phyloP scores from a whole-genome alignment of 139 green algal species.

The Nannochloris sp. region DNA sequence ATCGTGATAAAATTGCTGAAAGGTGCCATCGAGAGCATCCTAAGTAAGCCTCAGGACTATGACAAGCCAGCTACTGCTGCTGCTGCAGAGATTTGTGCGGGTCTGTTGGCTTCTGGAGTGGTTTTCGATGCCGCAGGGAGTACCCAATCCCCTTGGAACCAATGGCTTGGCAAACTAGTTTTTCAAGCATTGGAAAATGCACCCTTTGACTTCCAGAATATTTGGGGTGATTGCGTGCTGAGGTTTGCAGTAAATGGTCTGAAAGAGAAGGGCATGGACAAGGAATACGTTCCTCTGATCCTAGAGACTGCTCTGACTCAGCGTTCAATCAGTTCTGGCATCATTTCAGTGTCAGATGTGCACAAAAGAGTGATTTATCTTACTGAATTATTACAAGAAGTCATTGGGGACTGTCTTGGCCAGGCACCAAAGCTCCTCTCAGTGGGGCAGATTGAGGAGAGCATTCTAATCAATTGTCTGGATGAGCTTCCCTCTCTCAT shows the following conservation, averaged over 20 bases:
- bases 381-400: too few relatives aligned
- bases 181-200: slow-evolving; percentile 19
- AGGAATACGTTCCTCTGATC: too few relatives aligned
- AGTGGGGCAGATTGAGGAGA: too few relatives aligned
- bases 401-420: too few relatives aligned
- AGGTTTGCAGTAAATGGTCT: slow-evolving; percentile 8
- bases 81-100: slow-evolving; percentile 48
- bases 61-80: slow-evolving; percentile 24
- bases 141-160: slow-evolving; percentile 14
- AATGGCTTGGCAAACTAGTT: slow-evolving; percentile 30
- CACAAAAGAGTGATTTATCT: too few relatives aligned
- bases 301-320: too few relatives aligned
- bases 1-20: not conserved
- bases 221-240: slow-evolving; percentile 32
- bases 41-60: slow-evolving; percentile 25
- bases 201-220: slow-evolving; percentile 44
- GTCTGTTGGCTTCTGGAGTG: slow-evolving; percentile 37
- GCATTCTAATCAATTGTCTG: not conserved
- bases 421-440: too few relatives aligned
- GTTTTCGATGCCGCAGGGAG: not conserved
- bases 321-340: too few relatives aligned
- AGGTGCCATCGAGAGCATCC: slow-evolving; percentile 14
- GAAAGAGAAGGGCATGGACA: not conserved
- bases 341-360: too few relatives aligned
- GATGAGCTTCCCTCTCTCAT: not conserved